phyloP scores from a whole-genome alignment of 805 yeast genomes.

The Ogataea corticis region DNA sequence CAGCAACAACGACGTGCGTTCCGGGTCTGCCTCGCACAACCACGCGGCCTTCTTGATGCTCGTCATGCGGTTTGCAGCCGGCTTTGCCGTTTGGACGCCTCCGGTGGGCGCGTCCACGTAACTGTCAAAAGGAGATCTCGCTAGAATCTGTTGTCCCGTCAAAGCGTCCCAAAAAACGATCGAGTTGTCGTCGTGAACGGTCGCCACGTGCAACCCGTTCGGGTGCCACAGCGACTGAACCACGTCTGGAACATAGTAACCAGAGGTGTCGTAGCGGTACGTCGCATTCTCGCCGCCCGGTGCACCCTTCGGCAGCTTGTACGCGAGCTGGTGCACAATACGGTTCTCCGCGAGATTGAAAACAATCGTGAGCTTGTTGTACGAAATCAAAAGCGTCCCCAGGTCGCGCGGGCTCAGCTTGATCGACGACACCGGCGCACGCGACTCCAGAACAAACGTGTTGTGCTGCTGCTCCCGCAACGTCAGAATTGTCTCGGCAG shows the following conservation, averaged over 20 bases:
- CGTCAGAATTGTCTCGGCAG: conserved; percentile 60
- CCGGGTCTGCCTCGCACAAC: conserved; percentile 81
- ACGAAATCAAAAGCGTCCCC: conserved; percentile 73
- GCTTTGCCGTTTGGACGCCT: conserved; percentile 26
- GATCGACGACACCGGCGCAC: conserved; percentile 57
- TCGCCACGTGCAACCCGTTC: conserved; percentile 80
- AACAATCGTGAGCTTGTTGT: conserved; percentile 64
- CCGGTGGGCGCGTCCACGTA: conserved; percentile 57
- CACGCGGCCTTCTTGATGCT: conserved; percentile 61
- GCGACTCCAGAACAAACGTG: conserved; percentile 55
- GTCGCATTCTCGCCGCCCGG: conserved; percentile 63
- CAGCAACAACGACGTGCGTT: conserved; percentile 69
- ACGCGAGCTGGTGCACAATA: conserved; percentile 56
- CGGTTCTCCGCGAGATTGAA: conserved; percentile 66
- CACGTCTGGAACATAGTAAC: conserved; percentile 31
- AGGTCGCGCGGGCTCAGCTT: conserved; percentile 89
- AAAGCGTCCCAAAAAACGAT: conserved; percentile 91
- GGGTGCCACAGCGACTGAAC: conserved; percentile 81
- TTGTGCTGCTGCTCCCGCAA: conserved; percentile 70
- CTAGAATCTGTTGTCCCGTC: conserved; percentile 70
- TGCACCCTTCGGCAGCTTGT: conserved; percentile 64
- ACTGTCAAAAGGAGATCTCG: conserved; percentile 68
- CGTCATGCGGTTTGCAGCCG: conserved; percentile 31
- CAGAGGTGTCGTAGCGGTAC: conserved; percentile 28
- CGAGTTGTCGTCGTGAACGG: conserved; percentile 80